Base-by-base conservation (phyloP, 1,284 basidiomycete species). In the Pterulicium gracile region DNA sequence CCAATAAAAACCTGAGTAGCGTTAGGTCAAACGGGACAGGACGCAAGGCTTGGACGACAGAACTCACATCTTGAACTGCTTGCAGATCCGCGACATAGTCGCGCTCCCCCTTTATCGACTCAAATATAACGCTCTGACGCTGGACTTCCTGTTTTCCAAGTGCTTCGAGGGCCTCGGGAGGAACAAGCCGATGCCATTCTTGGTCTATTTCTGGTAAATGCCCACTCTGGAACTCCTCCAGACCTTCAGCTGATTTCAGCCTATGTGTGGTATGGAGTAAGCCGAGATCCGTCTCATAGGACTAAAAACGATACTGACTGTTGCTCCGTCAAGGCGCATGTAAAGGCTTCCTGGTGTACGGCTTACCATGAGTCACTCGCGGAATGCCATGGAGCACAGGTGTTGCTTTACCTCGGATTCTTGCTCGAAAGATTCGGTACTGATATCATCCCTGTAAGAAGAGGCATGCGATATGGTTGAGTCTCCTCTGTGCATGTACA, bases 71-170 rank as follows among this genome's bases (percentile, higher is more conserved):
- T 55, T 73, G 65, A 20, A 90, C 68, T 3, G 80, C 68, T 55
- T 78, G 69, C 51, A 91, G 61, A 62, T 90, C 88, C 24, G 68
- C 55, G 7, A 90, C 85, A 60, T 90, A 91, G 52, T 87, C 82
- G 52, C 76, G 71, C 63, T 92, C 88, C 1, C 82, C 77, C 62
- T 86, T 86, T 63, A 90, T 79, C 41, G 89, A 61, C 57, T 91
- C 88, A 57, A 90, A 92, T 24, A 90, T 70, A 4, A 85, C 74
- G 12, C 81, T 88, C 59, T 92, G 88, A 41, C 88, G 70, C 50
- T 82, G 75, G 12, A 88, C 80, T 58, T 90, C 88, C 45, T 73
- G 61, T 56, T 78, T 76, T 17, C 77, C 79, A 1, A 91, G 63
- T 0, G 77, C 78, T 32, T 81, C 75, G n/a, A 71, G 68, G 0